These are phyloP conservation scores for Rhododendron kiyosumense DNA, from an alignment of 148 eudicot genomes.

Conservation along the genomic window DNA sequence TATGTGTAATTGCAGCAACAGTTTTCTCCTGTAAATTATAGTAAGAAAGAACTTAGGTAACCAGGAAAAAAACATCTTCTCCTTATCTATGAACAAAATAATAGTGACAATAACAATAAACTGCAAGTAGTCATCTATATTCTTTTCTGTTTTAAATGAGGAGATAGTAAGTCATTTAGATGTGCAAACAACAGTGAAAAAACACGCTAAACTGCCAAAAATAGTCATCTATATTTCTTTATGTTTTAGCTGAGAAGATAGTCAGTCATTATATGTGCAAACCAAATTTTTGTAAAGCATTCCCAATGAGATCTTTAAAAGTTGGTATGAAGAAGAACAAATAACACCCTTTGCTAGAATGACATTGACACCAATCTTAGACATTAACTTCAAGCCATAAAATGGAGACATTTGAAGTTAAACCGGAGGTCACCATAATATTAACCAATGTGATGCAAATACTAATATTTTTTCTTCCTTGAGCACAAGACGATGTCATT, in stretches of 20 bases:
- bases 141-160: not conserved
- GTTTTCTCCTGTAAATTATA: conserved; percentile 71
- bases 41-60: not conserved
- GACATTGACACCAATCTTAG: not conserved
- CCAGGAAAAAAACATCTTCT: not conserved
- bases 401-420: not conserved
- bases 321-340: not conserved
- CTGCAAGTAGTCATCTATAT: not conserved
- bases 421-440: not conserved
- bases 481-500: not conserved
- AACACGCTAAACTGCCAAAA: not conserved
- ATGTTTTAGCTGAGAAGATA: not conserved
- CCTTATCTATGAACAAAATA: not conserved
- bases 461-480: not conserved
- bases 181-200: not conserved
- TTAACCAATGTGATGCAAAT: not conserved
- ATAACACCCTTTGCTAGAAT: not conserved
- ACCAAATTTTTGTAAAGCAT: not conserved
- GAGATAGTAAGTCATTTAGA: not conserved
- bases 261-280: not conserved
- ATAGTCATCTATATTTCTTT: not conserved
- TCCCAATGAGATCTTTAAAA: not conserved
- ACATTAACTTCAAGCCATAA: not conserved
- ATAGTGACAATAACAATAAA: not conserved
- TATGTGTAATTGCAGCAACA: conserved; percentile 90